A percentile compares a stretch with the other conserved stretches of the same genome.
phyloP scores from a whole-genome alignment of 805 yeast species.

The Candida sanyiensis region DNA sequence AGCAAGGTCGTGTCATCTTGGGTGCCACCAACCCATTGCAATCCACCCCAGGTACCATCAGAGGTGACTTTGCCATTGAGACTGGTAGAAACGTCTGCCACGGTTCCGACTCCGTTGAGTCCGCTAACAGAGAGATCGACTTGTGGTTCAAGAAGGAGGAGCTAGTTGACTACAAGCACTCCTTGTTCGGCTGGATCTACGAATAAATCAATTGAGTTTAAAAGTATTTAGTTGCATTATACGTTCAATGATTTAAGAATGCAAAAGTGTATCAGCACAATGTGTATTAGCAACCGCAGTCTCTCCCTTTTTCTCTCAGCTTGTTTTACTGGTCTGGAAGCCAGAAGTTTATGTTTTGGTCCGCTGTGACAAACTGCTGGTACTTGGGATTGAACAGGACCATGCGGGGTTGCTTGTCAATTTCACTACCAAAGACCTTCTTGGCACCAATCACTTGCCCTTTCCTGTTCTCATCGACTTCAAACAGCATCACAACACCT shows the following conservation, averaged over 20 bases:
- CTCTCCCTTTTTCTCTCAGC: no score
- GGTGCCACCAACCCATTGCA: constrained; percentile 99
- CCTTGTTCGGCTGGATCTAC: constrained; percentile 86
- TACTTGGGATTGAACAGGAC: constrained; percentile 37
- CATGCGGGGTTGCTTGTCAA: constrained; percentile 35
- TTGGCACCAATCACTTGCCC: constrained; percentile 25
- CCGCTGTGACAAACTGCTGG: constrained; percentile 23
- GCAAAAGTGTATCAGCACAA: background rate
- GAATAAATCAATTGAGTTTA: constrained; percentile 46
- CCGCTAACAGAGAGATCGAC: constrained; percentile 91
- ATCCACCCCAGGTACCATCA: constrained; percentile 99
- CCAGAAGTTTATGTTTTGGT: constrained; percentile 21
- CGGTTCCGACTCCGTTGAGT: constrained; percentile 99
- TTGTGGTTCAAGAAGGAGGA: constrained; percentile 99
- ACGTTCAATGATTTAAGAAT: background rate
- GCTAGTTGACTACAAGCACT: constrained; percentile 84
- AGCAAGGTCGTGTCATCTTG: constrained; percentile 94
- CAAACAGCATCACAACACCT: constrained; percentile 50
- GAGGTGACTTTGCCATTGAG: constrained; percentile 98
- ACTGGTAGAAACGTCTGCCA: constrained; percentile 99
- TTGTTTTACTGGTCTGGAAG: constrained; percentile 13
- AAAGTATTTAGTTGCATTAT: constrained; percentile 1
- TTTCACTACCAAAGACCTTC: constrained; percentile 12
- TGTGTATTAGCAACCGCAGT: no score
- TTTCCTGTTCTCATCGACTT: constrained; percentile 28